Base-by-base conservation (phyloP, 495 filamentous ascomycete species). In the Aspergillus nidulans region DNA sequence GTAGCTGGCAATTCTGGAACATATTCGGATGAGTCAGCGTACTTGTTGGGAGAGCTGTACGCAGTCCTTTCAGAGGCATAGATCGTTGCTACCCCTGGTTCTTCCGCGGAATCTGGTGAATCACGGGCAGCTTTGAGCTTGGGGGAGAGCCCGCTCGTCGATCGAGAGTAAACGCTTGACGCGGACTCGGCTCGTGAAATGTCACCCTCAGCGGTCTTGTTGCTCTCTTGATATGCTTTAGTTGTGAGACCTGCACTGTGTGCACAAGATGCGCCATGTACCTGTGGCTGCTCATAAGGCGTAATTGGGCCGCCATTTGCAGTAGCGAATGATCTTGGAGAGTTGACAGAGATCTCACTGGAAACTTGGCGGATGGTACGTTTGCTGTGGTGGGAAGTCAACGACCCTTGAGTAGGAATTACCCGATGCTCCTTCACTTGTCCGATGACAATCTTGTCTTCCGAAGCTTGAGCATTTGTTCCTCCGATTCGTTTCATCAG, bases 401-500 rank as follows among this genome's bases (percentile, higher is more conserved):
- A 54, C 7, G 66, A 71, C 6, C 63, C 53, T 6, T 67, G 68
- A 19, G 65, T 71, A 26, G 69, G 73, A 43, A 70, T 46, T 21
- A 56, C 65, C 28, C 60, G 64, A 50, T 67, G 67, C 49, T 65
- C 62, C 32, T 68, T 63, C 16, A 75, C 68, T 28, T 61, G 64
- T 20, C 70, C 69, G 38, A 64, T 46, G 6, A 65, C 28, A 2
- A 70, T 58, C 16, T 72, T 68, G 54, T 71, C 64, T 19, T 75
- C 66, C 3, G 61, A 23, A 38, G 66, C 62, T 44, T 64, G 26
- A 1, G 60, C 40, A 20, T 56, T 50, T 55, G 69, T 52, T 47
- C 63, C 63, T 32, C 77, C 73, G 43, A 89, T 78, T 24, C 82
- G 81, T 58, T 82, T 85, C 78, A 90, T 85, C 57, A 92, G 70